These are phyloP conservation scores for Metschnikowia santaceciliae DNA, from an alignment of 805 yeast genomes.

Conservation along the genomic window DNA sequence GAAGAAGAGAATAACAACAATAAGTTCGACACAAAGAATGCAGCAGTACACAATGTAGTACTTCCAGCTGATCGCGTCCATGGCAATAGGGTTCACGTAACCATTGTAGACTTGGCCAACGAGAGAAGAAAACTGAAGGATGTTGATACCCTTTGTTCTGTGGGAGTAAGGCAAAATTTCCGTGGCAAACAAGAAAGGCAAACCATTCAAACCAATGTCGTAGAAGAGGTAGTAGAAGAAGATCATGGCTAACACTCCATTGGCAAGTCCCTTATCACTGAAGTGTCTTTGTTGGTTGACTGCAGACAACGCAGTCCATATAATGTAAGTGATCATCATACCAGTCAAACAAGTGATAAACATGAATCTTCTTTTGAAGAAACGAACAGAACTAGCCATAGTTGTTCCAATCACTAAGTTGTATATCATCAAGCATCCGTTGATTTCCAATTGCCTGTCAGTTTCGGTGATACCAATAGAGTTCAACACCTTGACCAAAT, in stretches of 20 bases:
- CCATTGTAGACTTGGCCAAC: constrained; percentile 22
- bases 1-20: constrained; percentile 29
- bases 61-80: constrained; percentile 41
- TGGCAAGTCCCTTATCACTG: constrained; percentile 36
- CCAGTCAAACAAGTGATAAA: constrained; percentile 32
- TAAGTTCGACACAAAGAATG: constrained; percentile 26
- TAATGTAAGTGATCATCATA: constrained; percentile 36
- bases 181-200: constrained; percentile 44
- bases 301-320: constrained; percentile 46
- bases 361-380: constrained; percentile 34
- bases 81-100: constrained; percentile 29
- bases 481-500: constrained; percentile 45
- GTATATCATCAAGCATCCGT: constrained; percentile 37
- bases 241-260: constrained; percentile 50
- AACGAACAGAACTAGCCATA: constrained; percentile 20
- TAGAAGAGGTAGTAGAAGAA: constrained; percentile 43
- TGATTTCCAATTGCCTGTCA: constrained; percentile 41
- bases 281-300: constrained; percentile 39
- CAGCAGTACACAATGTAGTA: constrained; percentile 41
- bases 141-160: constrained; percentile 40
- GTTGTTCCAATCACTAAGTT: constrained; percentile 30
- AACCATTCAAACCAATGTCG: constrained; percentile 42
- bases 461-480: constrained; percentile 51
- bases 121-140: constrained; percentile 23
- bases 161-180: constrained; percentile 37